These are phyloP conservation scores for Ilyonectria sp. DNA, from an alignment of 2,329 filamentous ascomycete genomes.

Conservation along the genomic window DNA sequence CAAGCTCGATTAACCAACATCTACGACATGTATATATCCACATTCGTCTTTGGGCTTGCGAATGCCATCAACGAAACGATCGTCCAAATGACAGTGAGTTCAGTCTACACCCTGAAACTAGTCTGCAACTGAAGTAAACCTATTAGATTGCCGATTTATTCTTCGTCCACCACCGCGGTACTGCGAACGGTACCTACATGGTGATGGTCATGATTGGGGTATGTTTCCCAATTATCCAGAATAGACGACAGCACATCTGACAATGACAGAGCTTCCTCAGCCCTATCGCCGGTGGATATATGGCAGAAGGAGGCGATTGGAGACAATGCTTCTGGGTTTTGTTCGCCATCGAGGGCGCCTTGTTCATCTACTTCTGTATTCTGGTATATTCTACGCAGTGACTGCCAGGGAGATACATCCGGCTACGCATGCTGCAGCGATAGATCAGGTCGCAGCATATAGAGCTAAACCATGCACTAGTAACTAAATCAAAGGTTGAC, in stretches of 20 bases:
- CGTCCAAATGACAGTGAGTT: constrained; percentile 52
- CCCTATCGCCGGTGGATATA: constrained; percentile 48
- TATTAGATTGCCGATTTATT: constrained; percentile 49
- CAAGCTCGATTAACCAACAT: constrained; percentile 33
- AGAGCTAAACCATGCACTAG: too few relatives aligned
- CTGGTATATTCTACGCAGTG: constrained; percentile 45
- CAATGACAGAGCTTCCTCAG: constrained; percentile 37
- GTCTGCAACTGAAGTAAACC: too few relatives aligned
- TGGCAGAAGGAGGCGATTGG: constrained; percentile 45
- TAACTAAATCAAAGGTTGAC: too few relatives aligned
- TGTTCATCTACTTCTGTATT: constrained; percentile 36
- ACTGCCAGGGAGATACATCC: too few relatives aligned
- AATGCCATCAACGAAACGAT: constrained; percentile 55
- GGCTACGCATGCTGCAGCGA: too few relatives aligned
- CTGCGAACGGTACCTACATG: constrained; percentile 48
- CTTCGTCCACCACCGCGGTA: constrained; percentile 49
- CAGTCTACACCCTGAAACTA: too few relatives aligned
- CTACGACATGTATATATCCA: constrained; percentile 41
- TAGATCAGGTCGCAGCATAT: too few relatives aligned
- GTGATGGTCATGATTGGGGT: constrained; percentile 47
- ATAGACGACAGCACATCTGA: too few relatives aligned
- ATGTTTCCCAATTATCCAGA: constrained; percentile 7
- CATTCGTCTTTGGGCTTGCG: constrained; percentile 50
- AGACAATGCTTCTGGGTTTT: constrained; percentile 45
- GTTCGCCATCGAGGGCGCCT: constrained; percentile 31